A percentile compares a stretch with the other conserved stretches of the same genome.
phyloP scores from a whole-genome alignment of 306 rosid genomes.

The Cicer bijugum region DNA sequence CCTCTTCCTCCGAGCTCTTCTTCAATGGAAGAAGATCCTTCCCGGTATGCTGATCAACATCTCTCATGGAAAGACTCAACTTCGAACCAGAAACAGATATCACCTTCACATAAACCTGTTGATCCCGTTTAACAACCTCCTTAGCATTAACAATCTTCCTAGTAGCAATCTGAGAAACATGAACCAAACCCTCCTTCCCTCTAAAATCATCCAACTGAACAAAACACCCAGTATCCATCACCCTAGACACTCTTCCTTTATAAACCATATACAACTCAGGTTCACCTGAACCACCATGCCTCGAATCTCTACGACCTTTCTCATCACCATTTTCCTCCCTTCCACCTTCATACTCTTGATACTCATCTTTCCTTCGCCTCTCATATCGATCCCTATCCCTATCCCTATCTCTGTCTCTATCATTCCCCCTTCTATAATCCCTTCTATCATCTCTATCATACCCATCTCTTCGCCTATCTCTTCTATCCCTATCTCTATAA shows the following conservation, averaged over 20 bases:
- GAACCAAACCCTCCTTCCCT: slow-evolving; percentile 90
- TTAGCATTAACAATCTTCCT: slow-evolving; percentile 76
- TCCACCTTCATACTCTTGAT: slow-evolving; percentile 47
- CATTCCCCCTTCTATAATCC: slow-evolving; percentile 34
- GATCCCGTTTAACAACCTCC: slow-evolving; percentile 82
- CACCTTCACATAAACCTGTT: slow-evolving; percentile 81
- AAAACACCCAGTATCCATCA: slow-evolving; percentile 87
- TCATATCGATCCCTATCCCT: slow-evolving; percentile 42
- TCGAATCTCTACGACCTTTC: slow-evolving; percentile 46
- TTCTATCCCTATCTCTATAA: slow-evolving; percentile 42
- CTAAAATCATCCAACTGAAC: slow-evolving; percentile 73
- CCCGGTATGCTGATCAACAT: slow-evolving; percentile 81
- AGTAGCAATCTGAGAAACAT: slow-evolving; percentile 84
- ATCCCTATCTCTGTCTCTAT: neutral
- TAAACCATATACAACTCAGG: slow-evolving; percentile 74
- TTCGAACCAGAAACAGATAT: slow-evolving; percentile 78
- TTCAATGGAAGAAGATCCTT: slow-evolving; percentile 82
- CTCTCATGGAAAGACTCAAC: slow-evolving; percentile 87
- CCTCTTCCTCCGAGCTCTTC: slow-evolving; percentile 64
- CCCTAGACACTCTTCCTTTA: slow-evolving; percentile 78
- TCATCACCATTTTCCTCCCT: slow-evolving; percentile 55
- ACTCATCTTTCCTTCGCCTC: slow-evolving; percentile 44
- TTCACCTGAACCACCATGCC: slow-evolving; percentile 51
- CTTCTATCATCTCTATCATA: slow-evolving; percentile 43
- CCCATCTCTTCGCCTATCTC: slow-evolving; percentile 49